Evolutionary conservation across 2,329 filamentous ascomycete genomes (phyloP).

Genomic region (Chrysosporium keratinophilum): DNA sequence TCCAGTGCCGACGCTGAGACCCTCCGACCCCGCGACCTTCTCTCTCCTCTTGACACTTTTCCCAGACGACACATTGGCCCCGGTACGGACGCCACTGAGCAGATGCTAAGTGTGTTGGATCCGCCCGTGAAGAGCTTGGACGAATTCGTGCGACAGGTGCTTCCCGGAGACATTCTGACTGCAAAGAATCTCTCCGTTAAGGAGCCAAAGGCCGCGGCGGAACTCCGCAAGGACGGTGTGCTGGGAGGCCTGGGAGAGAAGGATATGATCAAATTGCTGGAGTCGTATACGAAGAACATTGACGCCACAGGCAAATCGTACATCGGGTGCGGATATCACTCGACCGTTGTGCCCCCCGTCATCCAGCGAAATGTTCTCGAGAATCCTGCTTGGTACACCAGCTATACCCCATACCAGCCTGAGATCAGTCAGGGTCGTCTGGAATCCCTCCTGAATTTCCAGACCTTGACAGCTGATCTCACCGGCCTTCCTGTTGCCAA

Average conservation of each 20-base stretch:
- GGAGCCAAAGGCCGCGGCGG: slow-evolving; percentile 34
- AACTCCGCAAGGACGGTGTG: slow-evolving; percentile 31
- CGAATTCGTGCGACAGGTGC: slow-evolving; percentile 72
- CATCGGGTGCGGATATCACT: slow-evolving; percentile 81
- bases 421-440: slow-evolving; percentile 93
- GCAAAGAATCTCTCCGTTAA: slow-evolving; percentile 52
- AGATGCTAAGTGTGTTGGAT: slow-evolving; percentile 72
- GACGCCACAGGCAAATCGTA: slow-evolving; percentile 53
- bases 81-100: slow-evolving; percentile 53
- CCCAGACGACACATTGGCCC: slow-evolving; percentile 80
- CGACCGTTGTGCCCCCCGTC: slow-evolving; percentile 73
- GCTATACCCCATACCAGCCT: slow-evolving; percentile 93
- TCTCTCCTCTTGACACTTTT: slow-evolving; percentile 51
- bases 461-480: slow-evolving; percentile 82
- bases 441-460: slow-evolving; percentile 88
- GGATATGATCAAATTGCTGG: slow-evolving; percentile 34
- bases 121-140: slow-evolving; percentile 65
- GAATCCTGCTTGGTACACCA: slow-evolving; percentile 94
- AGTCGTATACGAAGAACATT: slow-evolving; percentile 45
- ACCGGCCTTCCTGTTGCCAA: slow-evolving; percentile 82
- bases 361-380: slow-evolving; percentile 90
- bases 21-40: slow-evolving; percentile 30
- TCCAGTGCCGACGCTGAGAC: slow-evolving; percentile 64
- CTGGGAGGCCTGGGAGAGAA: slow-evolving; percentile 40
- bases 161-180: slow-evolving; percentile 69